A percentile compares a stretch with the other conserved stretches of the same genome.
Evolutionary conservation across 441 rosid genomes (phyloP).

Genomic region (Erodium trifolium): DNA sequence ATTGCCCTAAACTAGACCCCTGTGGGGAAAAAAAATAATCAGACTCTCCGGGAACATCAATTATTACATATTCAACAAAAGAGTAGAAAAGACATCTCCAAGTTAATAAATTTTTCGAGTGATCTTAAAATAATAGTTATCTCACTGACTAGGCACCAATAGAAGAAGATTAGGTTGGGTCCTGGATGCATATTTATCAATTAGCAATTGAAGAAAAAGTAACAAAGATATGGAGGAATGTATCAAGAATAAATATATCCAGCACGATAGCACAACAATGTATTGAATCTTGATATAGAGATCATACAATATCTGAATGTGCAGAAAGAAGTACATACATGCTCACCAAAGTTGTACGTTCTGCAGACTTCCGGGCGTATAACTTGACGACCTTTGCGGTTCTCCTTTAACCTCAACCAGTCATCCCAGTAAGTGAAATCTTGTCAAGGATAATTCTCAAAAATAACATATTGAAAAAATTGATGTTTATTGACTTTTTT

Average conservation of each 20-base stretch:
- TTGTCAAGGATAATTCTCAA: constrained; percentile 52
- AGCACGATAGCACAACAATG: neutral
- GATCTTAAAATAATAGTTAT: neutral
- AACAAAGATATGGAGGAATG: no score
- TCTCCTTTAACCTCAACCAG: constrained; percentile 89
- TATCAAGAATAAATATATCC: no score
- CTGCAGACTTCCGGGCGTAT: constrained; percentile 95
- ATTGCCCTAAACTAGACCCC: constrained; percentile 98
- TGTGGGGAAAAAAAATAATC: constrained; percentile 23
- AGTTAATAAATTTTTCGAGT: neutral
- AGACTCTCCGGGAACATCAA: neutral
- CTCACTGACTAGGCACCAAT: neutral
- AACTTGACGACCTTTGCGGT: constrained; percentile 86
- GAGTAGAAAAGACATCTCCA: neutral
- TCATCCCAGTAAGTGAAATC: constrained; percentile 94
- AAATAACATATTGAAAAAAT: constrained; percentile 12
- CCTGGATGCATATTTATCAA: no score
- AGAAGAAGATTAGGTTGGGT: no score
- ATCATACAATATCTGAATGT: constrained; percentile 9
- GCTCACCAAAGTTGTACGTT: constrained; percentile 96
- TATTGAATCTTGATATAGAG: no score
- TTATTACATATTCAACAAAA: neutral
- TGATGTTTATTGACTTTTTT: neutral
- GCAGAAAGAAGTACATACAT: constrained; percentile 47
- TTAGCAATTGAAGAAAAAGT: no score